Evolutionary conservation across 2,329 filamentous ascomycete genomes (phyloP).

Genomic region (Botryotinia calthae): DNA sequence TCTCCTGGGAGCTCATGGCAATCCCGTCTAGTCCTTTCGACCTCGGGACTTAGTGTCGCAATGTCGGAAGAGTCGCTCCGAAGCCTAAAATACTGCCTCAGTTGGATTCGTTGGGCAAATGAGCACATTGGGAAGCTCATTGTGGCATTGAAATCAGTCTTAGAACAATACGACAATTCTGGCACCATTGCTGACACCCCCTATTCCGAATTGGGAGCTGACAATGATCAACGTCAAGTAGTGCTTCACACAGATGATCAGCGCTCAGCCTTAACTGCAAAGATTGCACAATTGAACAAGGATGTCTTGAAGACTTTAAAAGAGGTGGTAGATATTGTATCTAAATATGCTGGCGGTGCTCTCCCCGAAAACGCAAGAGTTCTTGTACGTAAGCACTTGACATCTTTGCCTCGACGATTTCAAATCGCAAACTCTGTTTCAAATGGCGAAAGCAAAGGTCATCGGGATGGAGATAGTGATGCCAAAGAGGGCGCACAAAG

Average conservation of each 20-base stretch:
- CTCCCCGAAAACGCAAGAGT: slow-evolving; percentile 83
- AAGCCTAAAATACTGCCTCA: slow-evolving; percentile 80
- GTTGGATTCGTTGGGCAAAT: slow-evolving; percentile 78
- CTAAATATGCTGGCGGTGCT: slow-evolving; percentile 85
- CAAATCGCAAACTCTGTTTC: slow-evolving; percentile 61
- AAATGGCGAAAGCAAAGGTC: slow-evolving; percentile 39
- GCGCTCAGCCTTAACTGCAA: slow-evolving; percentile 32
- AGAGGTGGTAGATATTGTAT: slow-evolving; percentile 79
- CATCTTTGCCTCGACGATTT: slow-evolving; percentile 81
- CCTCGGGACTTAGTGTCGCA: slow-evolving; percentile 84
- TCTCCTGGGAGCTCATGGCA: slow-evolving; percentile 59
- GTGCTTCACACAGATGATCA: slow-evolving; percentile 34
- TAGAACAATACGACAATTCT: slow-evolving; percentile 73
- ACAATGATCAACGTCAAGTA: slow-evolving; percentile 28
- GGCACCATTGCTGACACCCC: slow-evolving; percentile 30
- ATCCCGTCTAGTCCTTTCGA: slow-evolving; percentile 82
- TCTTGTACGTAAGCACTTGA: slow-evolving; percentile 79
- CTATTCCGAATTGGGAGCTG: slow-evolving; percentile 21
- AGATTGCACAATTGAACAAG: slow-evolving; percentile 63
- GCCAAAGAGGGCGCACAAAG: slow-evolving; percentile 63
- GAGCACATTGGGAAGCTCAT: slow-evolving; percentile 76
- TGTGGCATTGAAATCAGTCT: slow-evolving; percentile 66
- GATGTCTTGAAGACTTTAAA: slow-evolving; percentile 79
- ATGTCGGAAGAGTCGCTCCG: slow-evolving; percentile 86
- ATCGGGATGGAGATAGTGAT: slow-evolving; percentile 41